A percentile compares a stretch with the other conserved stretches of the same genome.
phyloP scores from a whole-genome alignment of 1,284 basidiomycete species.

The Cryptococcus hybrid region DNA sequence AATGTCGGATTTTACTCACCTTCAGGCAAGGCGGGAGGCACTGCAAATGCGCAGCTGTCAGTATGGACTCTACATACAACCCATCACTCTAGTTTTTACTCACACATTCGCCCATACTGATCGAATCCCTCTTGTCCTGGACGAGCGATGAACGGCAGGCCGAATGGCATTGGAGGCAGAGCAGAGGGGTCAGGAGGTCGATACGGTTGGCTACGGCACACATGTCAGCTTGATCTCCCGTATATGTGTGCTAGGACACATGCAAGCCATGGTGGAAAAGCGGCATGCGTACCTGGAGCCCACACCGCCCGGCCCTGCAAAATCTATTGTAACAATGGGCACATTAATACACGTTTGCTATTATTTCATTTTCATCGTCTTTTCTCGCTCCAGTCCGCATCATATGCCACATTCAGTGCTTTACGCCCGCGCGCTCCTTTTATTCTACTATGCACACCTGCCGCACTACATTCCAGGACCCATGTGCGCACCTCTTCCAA shows the following conservation, averaged over 20 bases:
- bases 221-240: background rate
- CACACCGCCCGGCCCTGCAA: background rate
- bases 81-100: conserved; percentile 7
- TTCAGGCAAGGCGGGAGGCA: conserved; percentile 36
- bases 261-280: background rate
- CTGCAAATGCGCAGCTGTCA: conserved; percentile 7
- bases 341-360: conserved; percentile 1
- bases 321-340: background rate
- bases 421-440: no score
- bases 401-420: conserved; percentile 5
- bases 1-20: conserved; percentile 14
- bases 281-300: background rate
- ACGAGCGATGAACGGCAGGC: conserved; percentile 39
- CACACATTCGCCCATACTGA: conserved; percentile 38
- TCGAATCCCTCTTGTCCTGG: conserved; percentile 44
- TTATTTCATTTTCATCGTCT: conserved; percentile 4
- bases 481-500: conserved; percentile 32
- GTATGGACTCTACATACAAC: background rate
- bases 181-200: conserved; percentile 41
- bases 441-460: no score
- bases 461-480: background rate
- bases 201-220: conserved; percentile 31
- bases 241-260: no score
- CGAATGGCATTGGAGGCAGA: conserved; percentile 37
- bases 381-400: background rate